A percentile compares a stretch with the other conserved stretches of the same genome.
These are phyloP conservation scores for Oryza rufipogon DNA, from an alignment of 176 grass and related monocot genomes.

Conservation along the genomic window DNA sequence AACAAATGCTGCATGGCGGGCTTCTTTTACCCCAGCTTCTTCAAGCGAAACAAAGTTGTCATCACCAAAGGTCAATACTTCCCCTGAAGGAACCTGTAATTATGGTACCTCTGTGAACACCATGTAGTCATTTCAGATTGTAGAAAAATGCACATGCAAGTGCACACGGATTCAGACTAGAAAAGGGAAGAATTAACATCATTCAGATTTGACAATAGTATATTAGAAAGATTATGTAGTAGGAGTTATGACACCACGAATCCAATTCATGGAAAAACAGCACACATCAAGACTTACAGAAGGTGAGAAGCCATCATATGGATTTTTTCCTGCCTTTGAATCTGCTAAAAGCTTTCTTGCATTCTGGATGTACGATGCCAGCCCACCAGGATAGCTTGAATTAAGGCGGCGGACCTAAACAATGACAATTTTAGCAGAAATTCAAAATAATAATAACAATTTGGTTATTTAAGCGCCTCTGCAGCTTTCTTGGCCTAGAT, in stretches of 20 bases:
- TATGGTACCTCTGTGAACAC: not conserved
- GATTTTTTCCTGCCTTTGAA: slow-evolving; percentile 89
- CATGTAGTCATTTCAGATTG: not conserved
- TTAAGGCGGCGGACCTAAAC: slow-evolving; percentile 66
- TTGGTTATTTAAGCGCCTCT: not conserved
- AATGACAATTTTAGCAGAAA: not conserved
- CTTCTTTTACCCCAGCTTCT: slow-evolving; percentile 85
- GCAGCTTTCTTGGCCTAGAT: not conserved
- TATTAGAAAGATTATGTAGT: not conserved
- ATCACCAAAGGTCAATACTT: slow-evolving; percentile 82
- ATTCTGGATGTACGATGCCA: slow-evolving; percentile 79
- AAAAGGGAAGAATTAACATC: not conserved
- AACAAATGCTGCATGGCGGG: slow-evolving; percentile 78
- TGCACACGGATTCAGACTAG: not conserved
- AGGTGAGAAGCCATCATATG: slow-evolving; percentile 86
- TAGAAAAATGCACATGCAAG: not conserved
- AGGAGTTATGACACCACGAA: not conserved
- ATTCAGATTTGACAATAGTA: not conserved
- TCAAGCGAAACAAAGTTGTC: slow-evolving; percentile 74
- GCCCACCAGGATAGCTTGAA: slow-evolving; percentile 89
- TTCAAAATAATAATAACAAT: not conserved
- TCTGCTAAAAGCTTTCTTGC: slow-evolving; percentile 85
- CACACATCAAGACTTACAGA: slow-evolving; percentile 60
- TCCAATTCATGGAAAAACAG: not conserved
- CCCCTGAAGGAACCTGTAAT: slow-evolving; percentile 83